phyloP scores from a whole-genome alignment of 2,329 filamentous ascomycete genomes.

The Talaromyces piceae region DNA sequence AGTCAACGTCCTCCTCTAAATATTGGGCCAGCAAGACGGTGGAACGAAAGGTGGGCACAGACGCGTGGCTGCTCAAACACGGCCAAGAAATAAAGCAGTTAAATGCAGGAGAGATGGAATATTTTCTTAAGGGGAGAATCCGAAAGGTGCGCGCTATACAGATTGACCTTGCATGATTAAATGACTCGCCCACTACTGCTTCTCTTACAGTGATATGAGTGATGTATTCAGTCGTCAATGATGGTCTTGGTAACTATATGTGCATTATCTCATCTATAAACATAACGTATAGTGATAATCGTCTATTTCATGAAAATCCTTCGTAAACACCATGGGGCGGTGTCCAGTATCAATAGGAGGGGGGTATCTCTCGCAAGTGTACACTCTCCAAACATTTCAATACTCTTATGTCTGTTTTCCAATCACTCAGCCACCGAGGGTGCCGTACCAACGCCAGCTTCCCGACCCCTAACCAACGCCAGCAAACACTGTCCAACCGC shows the following conservation, averaged over 20 bases:
- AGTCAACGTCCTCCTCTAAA: conserved; percentile 27
- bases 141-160: conserved; percentile 8
- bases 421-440: conserved; percentile 36
- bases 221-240: not conserved
- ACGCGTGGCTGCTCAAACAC: conserved; percentile 6
- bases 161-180: conserved; percentile 10
- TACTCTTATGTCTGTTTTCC: no score
- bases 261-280: not conserved
- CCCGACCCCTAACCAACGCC: conserved; percentile 59
- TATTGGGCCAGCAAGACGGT: conserved; percentile 10
- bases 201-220: not conserved
- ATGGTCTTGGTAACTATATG: not conserved
- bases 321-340: not conserved
- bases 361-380: not conserved
- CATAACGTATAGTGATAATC: not conserved
- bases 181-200: not conserved
- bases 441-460: conserved; percentile 59
- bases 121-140: conserved; percentile 11
- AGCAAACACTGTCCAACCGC: conserved; percentile 68
- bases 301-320: not conserved
- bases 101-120: conserved; percentile 8
- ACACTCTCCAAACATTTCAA: not conserved
- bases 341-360: not conserved
- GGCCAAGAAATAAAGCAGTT: conserved; percentile 5
- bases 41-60: not conserved